Evolutionary conservation across 352 stramenopile genomes (phyloP), one percentile per base, ranked within the genome.

Genomic region (Globisporangium alternatum): DNA sequence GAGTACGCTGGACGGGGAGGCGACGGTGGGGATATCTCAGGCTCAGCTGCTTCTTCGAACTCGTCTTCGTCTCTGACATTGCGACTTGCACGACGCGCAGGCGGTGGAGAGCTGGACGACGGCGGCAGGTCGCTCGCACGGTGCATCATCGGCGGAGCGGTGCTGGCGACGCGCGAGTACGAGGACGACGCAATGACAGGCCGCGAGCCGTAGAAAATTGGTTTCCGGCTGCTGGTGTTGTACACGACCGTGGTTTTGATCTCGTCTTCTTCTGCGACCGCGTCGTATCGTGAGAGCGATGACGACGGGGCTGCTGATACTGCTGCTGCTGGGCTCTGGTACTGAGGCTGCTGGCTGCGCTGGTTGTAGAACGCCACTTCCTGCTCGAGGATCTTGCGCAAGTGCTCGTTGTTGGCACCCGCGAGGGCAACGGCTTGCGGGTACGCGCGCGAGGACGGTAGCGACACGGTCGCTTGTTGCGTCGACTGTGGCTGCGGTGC

Each of bases 311-410:
- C 25, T 35, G 33, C 35, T 61, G 56, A 30, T 6, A 30, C 9
- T 30, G 21, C 4, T 21, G 41, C 2, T 33, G 17, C 31, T 59
- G 55, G 22, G 9, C 28, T 58, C 52, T 58, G 30, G 2, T 58
- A 31, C 52, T 28, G 31, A 8, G 15, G 13, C 31, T 44, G 52
- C 8, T 35, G 35, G 35, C 10, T 45, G 35, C 60, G 60, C 48
- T 64, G 47, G 56, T 68, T 68, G 56, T 68, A 68, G 13, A 64
- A 59, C 21, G 63, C 63, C 37, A 68, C 48, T 43, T 68, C 63
- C 15, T 63, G 35, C 15, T 68, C 63, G 8, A 68, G 47, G 25
- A 68, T 68, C 25, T 53, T 63, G 37, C 56, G 63, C 45, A 68
- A 39, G 47, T 53, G 56, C 12, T 62, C 55, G 21, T 62, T 68